Percentiles rank a stretch among this genome's conserved stretches.
These are phyloP conservation scores for Pyrenochaeta sp. DNA, from an alignment of 2,329 filamentous ascomycete genomes.

Conservation along the genomic window DNA sequence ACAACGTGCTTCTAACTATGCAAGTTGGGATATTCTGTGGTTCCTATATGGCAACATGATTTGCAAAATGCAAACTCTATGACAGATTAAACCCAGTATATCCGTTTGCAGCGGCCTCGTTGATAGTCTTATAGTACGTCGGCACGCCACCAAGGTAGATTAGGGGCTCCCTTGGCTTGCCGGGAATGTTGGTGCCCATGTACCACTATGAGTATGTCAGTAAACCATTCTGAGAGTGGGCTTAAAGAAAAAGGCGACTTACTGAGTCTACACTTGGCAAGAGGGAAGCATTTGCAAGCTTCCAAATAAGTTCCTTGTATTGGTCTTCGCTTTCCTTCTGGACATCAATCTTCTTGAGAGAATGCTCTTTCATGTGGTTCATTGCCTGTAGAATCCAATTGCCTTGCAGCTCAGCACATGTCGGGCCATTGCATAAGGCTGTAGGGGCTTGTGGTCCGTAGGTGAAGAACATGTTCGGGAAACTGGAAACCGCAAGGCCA, in stretches of 20 bases:
- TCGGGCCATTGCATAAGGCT: constrained; percentile 65
- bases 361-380: constrained; percentile 56
- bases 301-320: constrained; percentile 62
- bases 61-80: not conserved
- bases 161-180: constrained; percentile 62
- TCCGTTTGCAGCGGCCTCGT: constrained; percentile 19
- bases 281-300: constrained; percentile 57
- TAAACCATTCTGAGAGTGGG: not conserved
- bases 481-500: constrained; percentile 49
- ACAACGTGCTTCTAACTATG: too few species aligned
- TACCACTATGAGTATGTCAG: constrained; percentile 52
- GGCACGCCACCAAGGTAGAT: constrained; percentile 54
- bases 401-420: constrained; percentile 64
- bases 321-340: constrained; percentile 54
- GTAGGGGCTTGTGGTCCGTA: constrained; percentile 68
- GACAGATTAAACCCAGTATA: constrained; percentile 25
- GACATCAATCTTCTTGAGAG: constrained; percentile 62
- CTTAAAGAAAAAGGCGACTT: not conserved
- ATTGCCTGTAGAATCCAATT: constrained; percentile 64
- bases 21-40: too few species aligned
- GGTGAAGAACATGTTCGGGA: constrained; percentile 52
- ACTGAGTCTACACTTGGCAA: constrained; percentile 55
- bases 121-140: constrained; percentile 29
- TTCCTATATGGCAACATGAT: too few species aligned
- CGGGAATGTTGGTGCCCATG: constrained; percentile 65